Conservation (phyloP, 2,329 filamentous ascomycete genomes). For the Fusarium virguliforme region DNA sequence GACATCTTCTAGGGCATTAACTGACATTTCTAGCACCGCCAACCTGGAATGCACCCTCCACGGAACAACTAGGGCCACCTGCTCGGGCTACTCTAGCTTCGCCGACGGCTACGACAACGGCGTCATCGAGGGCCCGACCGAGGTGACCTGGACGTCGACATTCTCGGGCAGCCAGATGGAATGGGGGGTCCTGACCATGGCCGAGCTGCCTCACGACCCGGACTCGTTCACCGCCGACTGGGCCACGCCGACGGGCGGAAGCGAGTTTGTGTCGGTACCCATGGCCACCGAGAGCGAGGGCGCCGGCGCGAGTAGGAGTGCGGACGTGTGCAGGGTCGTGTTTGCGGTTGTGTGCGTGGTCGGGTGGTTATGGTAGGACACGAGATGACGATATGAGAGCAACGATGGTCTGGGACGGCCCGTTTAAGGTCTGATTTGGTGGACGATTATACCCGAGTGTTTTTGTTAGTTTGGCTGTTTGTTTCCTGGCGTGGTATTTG, state of each 20-base stretch:
- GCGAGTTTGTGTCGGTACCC: slow-evolving; percentile 37
- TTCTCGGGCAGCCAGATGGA: slow-evolving; percentile 60
- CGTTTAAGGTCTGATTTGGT: slow-evolving; percentile 8
- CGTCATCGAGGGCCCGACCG: slow-evolving; percentile 60
- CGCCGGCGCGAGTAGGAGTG: slow-evolving; percentile 3
- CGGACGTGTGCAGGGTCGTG: background rate
- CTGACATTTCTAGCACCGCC: slow-evolving; percentile 55
- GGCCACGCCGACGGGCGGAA: slow-evolving; percentile 36
- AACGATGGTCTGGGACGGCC: background rate
- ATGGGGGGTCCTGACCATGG: slow-evolving; percentile 64
- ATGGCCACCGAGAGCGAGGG: slow-evolving; percentile 34
- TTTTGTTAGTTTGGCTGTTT: background rate
- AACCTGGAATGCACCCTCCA: slow-evolving; percentile 62
- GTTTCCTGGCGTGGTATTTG: background rate
- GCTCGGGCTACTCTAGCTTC: slow-evolving; percentile 66
- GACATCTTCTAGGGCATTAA: background rate
- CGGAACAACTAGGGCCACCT: slow-evolving; percentile 63
- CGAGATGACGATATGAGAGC: slow-evolving; percentile 2
- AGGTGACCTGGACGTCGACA: slow-evolving; percentile 64
- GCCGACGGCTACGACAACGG: slow-evolving; percentile 59
- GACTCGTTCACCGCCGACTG: slow-evolving; percentile 48
- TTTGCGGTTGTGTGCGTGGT: slow-evolving; percentile 25
- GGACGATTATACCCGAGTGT: slow-evolving; percentile 12
- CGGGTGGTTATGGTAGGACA: slow-evolving; percentile 23
- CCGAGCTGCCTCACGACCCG: slow-evolving; percentile 55